These are phyloP conservation scores for Aspergillus fructus DNA, from an alignment of 2,329 filamentous ascomycete species.

Conservation along the genomic window DNA sequence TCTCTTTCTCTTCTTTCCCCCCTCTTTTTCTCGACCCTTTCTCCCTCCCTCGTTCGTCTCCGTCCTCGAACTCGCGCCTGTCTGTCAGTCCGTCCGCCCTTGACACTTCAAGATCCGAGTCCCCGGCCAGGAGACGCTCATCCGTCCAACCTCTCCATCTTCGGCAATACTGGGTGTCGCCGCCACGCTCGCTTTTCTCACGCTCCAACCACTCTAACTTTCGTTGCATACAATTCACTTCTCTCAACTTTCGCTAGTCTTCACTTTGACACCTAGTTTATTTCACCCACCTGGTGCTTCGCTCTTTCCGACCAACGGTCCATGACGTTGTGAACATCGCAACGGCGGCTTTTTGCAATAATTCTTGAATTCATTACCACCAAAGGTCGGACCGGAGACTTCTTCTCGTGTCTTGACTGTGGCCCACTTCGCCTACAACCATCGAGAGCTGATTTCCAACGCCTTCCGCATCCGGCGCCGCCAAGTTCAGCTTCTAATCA, in stretches of 20 bases:
- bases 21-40: constrained; percentile 10
- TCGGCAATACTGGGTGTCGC: constrained; percentile 35
- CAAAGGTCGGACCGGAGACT: not conserved
- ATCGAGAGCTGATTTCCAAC: constrained; percentile 16
- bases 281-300: constrained; percentile 17
- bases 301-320: constrained; percentile 16
- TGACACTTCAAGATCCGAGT: constrained; percentile 5
- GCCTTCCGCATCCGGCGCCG: constrained; percentile 37
- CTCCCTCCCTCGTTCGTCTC: constrained; percentile 8
- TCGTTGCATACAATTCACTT: constrained; percentile 19
- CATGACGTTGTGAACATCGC: constrained; percentile 24
- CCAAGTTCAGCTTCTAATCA: constrained; percentile 32
- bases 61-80: not conserved
- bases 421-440: constrained; percentile 10
- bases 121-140: constrained; percentile 4
- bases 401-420: constrained; percentile 11
- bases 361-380: constrained; percentile 6
- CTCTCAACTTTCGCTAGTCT: constrained; percentile 13
- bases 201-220: constrained; percentile 15
- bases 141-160: constrained; percentile 14
- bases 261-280: constrained; percentile 14
- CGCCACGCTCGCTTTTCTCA: constrained; percentile 31
- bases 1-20: constrained; percentile 4
- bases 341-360: constrained; percentile 10
- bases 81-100: not conserved